Base-by-base conservation (phyloP, 75 land plant genomes). In the Picea glauca region DNA sequence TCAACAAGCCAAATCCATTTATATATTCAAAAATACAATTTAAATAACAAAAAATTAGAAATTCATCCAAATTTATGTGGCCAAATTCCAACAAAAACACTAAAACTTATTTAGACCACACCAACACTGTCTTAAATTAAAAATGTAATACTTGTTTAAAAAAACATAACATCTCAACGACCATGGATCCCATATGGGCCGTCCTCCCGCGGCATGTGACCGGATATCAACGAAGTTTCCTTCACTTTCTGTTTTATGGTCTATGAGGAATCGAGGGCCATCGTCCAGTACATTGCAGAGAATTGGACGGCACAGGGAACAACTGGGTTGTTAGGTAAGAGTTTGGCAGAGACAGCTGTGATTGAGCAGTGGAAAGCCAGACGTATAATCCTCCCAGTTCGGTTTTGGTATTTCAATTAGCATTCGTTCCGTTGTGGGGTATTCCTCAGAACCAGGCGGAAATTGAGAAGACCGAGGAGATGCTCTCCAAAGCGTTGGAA, bases 331-430 rank as follows among this genome's bases (percentile, higher is more conserved):
- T 74, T 77, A 50, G 95, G 95, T 1, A 77, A 62, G 14, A 82
- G 75, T 3, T 40, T 68, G 13, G 60, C 67, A 26, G 93, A 83
- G 60, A 78, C 77, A 57, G 93, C 93, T 5, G 35, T 81, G 7
- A 85, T 93, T 60, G 91, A 93, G 8, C 93, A 89, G 88, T 83
- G 15, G 96, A 93, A 58, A 81, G 83, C 13, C 88, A 87, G 75
- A 85, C 78, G 77, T 93, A 89, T 81, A 87, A 87, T 60, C 86
- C 87, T 0, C 86, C 91, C 5, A 87, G 87, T 79, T 82, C 86
- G 15, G 64, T 61, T 13, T 72, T 91, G 38, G 81, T 88, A 15
- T 88, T 88, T 74, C 90, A 91, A 72, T 79, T 91, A 23, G 88
- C 79, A 0, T 85, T 85, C 57, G 83, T 83, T 1, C 84, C 86